Evolutionary conservation across 2,329 filamentous ascomycete species (phyloP).

Genomic region (Ascomycota sp.): DNA sequence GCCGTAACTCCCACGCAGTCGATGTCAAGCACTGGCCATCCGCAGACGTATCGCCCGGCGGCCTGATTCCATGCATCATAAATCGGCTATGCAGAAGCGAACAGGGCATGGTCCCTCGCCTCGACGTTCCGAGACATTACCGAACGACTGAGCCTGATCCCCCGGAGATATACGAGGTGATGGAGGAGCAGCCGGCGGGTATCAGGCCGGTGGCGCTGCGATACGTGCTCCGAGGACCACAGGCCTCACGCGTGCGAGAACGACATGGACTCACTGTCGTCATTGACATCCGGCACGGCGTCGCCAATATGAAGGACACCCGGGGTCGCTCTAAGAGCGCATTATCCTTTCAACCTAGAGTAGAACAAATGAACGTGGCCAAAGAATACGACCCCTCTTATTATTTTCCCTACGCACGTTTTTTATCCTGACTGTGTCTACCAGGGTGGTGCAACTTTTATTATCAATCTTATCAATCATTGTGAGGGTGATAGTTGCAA

Average conservation of each 20-base stretch:
- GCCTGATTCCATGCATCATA: slow-evolving; percentile 8
- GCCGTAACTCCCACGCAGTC: slow-evolving; percentile 7
- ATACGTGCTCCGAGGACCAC: slow-evolving; percentile 13
- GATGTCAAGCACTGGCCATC: slow-evolving; percentile 1
- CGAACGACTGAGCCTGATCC: slow-evolving; percentile 4
- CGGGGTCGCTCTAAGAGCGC: not conserved
- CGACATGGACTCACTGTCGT: slow-evolving; percentile 4
- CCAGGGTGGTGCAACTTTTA: too few relatives aligned
- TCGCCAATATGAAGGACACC: not conserved
- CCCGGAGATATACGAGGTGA: slow-evolving; percentile 7
- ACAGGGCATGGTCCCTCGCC: slow-evolving; percentile 7
- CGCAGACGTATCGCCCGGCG: slow-evolving; percentile 2
- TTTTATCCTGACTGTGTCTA: too few relatives aligned
- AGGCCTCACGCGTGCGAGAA: slow-evolving; percentile 12
- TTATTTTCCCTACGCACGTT: too few relatives aligned
- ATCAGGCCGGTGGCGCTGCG: slow-evolving; percentile 4
- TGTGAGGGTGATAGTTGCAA: too few relatives aligned
- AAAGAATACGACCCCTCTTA: too few relatives aligned
- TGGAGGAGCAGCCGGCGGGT: slow-evolving; percentile 3
- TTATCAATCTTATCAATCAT: too few relatives aligned
- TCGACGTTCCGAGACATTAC: slow-evolving; percentile 4
- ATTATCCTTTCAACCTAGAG: too few relatives aligned
- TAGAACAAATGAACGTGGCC: too few relatives aligned
- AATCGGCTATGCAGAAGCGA: slow-evolving; percentile 10
- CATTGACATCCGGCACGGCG: not conserved